These are phyloP conservation scores for Neurospora sp. DNA, from an alignment of 2,329 filamentous ascomycete genomes.

Conservation along the genomic window DNA sequence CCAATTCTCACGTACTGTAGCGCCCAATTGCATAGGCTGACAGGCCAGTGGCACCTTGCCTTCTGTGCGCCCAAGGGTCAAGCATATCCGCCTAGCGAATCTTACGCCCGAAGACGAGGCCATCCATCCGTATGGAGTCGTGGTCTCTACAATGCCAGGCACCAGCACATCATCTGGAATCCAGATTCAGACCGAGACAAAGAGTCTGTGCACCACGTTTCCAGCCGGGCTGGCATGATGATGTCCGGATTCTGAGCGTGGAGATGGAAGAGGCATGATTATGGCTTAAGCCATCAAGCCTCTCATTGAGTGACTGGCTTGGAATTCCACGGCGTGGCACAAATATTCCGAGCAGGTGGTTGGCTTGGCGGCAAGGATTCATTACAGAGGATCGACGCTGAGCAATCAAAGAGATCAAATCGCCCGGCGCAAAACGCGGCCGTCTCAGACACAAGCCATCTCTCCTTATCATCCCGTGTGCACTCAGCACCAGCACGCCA, in stretches of 20 bases:
- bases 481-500: not conserved
- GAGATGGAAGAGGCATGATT: not conserved
- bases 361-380: not conserved
- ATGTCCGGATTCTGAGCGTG: not conserved
- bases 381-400: slow-evolving; percentile 1
- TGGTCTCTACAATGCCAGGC: not conserved
- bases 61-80: not conserved
- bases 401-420: slow-evolving; percentile 14
- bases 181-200: not conserved
- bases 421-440: slow-evolving; percentile 10
- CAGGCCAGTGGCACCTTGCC: no score
- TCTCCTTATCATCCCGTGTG: not conserved
- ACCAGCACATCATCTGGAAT: not conserved
- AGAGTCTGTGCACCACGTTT: not conserved
- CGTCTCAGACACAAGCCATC: not conserved
- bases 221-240: not conserved
- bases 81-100: not conserved
- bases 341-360: not conserved
- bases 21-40: not conserved
- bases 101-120: not conserved
- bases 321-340: not conserved
- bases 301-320: not conserved
- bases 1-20: not conserved
- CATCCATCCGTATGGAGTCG: not conserved
- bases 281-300: not conserved